Evolutionary conservation across 1,284 basidiomycete genomes (phyloP).

Genomic region (Filobasidium uniguttulatum): DNA sequence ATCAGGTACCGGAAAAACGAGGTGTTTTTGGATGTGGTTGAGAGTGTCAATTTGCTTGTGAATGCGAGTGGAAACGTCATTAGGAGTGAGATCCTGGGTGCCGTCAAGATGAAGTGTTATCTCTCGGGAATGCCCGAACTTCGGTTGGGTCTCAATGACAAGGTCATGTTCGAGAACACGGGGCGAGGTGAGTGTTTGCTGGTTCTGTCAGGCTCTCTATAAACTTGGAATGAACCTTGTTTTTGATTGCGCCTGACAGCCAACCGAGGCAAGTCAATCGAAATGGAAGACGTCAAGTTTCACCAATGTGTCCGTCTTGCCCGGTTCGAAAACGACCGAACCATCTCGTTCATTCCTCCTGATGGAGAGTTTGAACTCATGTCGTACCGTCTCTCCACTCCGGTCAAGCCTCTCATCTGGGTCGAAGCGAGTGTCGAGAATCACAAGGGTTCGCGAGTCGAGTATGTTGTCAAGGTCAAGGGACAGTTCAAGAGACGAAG

Average conservation of each 20-base stretch:
- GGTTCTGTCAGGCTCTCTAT: background rate
- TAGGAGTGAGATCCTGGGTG: slow-evolving; percentile 90
- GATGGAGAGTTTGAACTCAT: slow-evolving; percentile 98
- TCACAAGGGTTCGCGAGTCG: slow-evolving; percentile 82
- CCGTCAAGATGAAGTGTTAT: slow-evolving; percentile 99
- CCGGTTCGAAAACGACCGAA: slow-evolving; percentile 96
- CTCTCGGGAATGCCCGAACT: slow-evolving; percentile 97
- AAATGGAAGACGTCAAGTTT: slow-evolving; percentile 99
- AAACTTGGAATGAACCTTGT: background rate
- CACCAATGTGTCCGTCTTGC: slow-evolving; percentile 99
- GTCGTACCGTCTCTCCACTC: slow-evolving; percentile 88
- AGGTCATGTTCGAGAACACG: slow-evolving; percentile 98
- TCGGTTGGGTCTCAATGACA: slow-evolving; percentile 90
- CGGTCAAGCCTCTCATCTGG: slow-evolving; percentile 96
- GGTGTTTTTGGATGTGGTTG: slow-evolving; percentile 96
- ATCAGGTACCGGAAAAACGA: slow-evolving; percentile 98
- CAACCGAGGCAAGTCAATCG: slow-evolving; percentile 90
- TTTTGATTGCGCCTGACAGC: slow-evolving; percentile 40
- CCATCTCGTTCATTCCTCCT: slow-evolving; percentile 97
- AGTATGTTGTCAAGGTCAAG: slow-evolving; percentile 97
- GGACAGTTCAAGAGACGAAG: slow-evolving; percentile 96
- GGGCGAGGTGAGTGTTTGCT: slow-evolving; percentile 58
- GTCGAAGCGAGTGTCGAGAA: slow-evolving; percentile 94
- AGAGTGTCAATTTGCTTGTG: slow-evolving; percentile 90
- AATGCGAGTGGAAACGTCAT: slow-evolving; percentile 96